A percentile compares a stretch with the other conserved stretches of the same genome.
These are phyloP conservation scores for Puccinia hordei DNA, from an alignment of 1,284 basidiomycete genomes.

Conservation along the genomic window DNA sequence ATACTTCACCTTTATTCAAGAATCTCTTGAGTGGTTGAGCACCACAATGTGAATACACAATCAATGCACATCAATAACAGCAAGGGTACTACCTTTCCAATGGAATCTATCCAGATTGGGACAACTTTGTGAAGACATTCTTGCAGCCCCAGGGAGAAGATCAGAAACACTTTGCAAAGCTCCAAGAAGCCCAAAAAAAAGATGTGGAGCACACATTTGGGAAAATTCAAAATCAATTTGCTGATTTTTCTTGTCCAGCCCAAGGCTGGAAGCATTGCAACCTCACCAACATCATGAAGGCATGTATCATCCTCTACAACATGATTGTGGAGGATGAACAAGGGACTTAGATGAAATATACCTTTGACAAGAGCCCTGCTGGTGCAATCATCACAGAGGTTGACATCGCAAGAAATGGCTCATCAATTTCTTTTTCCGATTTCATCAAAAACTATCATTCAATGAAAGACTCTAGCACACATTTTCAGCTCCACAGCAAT, in stretches of 20 bases:
- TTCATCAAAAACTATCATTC: not conserved
- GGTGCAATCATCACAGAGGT: not conserved
- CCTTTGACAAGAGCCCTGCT: not conserved
- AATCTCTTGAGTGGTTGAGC: not conserved
- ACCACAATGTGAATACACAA: not conserved
- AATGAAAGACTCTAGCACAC: not conserved
- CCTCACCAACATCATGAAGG: too few relatives aligned
- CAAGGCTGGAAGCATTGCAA: slow-evolving; percentile 19
- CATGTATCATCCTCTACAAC: too few relatives aligned
- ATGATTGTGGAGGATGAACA: too few relatives aligned
- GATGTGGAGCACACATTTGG: slow-evolving; percentile 8
- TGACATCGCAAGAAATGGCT: not conserved
- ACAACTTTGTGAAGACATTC: slow-evolving; percentile 6
- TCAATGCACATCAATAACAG: not conserved
- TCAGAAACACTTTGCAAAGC: slow-evolving; percentile 5
- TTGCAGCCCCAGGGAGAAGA: slow-evolving; percentile 8
- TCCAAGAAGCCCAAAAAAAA: not conserved
- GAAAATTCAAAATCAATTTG: not conserved
- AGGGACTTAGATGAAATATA: not conserved
- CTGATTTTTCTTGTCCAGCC: not conserved
- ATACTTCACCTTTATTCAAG: slow-evolving; percentile 1
- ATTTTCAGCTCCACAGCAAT: not conserved
- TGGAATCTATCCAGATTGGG: slow-evolving; percentile 29
- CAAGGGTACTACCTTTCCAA: slow-evolving; percentile 21
- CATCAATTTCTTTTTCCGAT: not conserved